These are phyloP conservation scores for Coelastrella sp. DNA, from an alignment of 139 green algal genomes.

Conservation along the genomic window DNA sequence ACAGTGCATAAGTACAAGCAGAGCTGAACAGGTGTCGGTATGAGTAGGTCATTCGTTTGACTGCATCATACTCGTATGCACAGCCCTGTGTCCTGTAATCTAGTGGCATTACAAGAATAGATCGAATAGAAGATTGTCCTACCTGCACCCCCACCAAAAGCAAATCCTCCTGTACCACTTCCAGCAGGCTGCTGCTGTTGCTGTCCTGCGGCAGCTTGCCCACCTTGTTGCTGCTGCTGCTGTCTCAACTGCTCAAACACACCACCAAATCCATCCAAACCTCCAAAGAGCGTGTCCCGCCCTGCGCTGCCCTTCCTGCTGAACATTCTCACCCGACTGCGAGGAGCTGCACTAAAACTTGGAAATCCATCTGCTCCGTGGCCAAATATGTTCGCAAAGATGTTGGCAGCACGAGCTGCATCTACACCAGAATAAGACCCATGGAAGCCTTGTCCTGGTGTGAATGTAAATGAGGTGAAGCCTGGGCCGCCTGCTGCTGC, in stretches of 20 bases:
- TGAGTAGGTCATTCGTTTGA: too few relatives aligned
- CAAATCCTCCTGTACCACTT: conserved; percentile 32
- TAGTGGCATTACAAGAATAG: too few relatives aligned
- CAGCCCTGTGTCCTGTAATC: too few relatives aligned
- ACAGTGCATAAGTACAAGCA: too few relatives aligned
- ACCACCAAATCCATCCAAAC: neutral
- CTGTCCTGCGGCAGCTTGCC: neutral
- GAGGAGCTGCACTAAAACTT: neutral
- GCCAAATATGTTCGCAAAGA: conserved; percentile 35
- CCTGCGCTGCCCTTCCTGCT: conserved; percentile 8
- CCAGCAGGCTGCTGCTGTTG: conserved; percentile 51
- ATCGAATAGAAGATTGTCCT: neutral
- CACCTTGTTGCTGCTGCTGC: too few relatives aligned
- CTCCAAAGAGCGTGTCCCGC: too few relatives aligned
- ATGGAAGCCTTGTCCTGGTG: conserved; percentile 6
- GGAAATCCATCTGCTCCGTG: conserved; percentile 4
- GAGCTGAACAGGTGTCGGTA: too few relatives aligned
- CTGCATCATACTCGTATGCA: too few relatives aligned
- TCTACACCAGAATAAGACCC: conserved; percentile 29
- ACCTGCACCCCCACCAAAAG: conserved; percentile 35
- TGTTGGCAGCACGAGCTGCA: conserved; percentile 32
- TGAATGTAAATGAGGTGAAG: conserved; percentile 25
- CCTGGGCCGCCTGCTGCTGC: neutral
- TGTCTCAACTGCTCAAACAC: neutral
- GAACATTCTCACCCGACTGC: conserved; percentile 39